Conservation (phyloP, 441 rosid species). For the Pelargonium fulgidum region DNA sequence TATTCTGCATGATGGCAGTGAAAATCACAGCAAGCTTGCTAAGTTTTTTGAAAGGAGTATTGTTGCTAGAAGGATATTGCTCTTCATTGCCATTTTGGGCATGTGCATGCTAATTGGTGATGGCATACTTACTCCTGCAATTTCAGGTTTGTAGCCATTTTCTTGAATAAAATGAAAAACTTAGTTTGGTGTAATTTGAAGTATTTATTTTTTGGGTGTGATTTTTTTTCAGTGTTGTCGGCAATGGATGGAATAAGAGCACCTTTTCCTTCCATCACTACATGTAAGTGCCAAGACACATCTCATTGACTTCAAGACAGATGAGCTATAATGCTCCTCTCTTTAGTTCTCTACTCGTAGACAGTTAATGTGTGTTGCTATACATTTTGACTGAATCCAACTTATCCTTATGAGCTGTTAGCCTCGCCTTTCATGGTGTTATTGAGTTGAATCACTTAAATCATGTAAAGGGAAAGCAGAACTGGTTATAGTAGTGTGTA, state of each 20-base stretch:
- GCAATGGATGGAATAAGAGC: constrained; percentile 62
- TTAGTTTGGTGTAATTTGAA: not conserved
- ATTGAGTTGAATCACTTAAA: not conserved
- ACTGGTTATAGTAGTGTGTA: not conserved
- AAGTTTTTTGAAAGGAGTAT: constrained; percentile 50
- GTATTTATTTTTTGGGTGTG: not conserved
- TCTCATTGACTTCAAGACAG: not conserved
- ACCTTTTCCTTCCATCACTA: constrained; percentile 49
- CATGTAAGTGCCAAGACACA: constrained; percentile 34
- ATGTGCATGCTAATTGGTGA: constrained; percentile 72
- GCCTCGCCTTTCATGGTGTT: not conserved
- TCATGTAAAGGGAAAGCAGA: not conserved
- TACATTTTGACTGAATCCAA: not conserved
- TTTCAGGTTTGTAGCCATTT: constrained; percentile 36
- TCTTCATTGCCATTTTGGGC: constrained; percentile 58
- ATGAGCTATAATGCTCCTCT: not conserved
- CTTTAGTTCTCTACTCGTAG: not conserved
- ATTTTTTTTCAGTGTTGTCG: constrained; percentile 39
- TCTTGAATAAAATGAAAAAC: not conserved
- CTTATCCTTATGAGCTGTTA: not conserved
- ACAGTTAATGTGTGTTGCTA: not conserved
- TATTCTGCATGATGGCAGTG: constrained; percentile 23
- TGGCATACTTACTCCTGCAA: constrained; percentile 66
- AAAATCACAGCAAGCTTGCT: constrained; percentile 37
- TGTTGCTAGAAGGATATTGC: constrained; percentile 47